Evolutionary conservation across 1,284 basidiomycete species (phyloP).

Genomic region (Athelia sp.): DNA sequence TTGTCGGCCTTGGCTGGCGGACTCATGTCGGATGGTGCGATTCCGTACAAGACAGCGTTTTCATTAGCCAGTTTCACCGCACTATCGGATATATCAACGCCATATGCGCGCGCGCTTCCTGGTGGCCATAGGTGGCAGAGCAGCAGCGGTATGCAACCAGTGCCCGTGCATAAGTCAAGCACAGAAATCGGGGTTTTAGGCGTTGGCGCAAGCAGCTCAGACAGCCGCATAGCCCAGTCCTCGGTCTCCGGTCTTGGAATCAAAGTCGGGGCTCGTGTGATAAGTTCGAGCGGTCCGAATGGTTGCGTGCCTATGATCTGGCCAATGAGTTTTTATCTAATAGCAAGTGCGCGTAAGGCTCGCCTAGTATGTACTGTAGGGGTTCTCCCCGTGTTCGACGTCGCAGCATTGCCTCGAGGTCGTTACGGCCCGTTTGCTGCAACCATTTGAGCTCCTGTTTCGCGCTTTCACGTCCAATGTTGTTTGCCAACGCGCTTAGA

Average conservation of each 20-base stretch:
- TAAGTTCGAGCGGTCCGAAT: constrained; percentile 77
- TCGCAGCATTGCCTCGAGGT: constrained; percentile 43
- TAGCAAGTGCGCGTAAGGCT: constrained; percentile 15
- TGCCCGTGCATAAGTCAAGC: constrained; percentile 87
- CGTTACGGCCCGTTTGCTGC: constrained; percentile 30
- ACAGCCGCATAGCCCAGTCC: constrained; percentile 63
- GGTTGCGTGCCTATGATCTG: constrained; percentile 69
- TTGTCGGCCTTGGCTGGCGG: background rate
- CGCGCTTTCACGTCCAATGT: constrained; percentile 43
- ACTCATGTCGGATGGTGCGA: constrained; percentile 14
- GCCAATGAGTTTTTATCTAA: constrained; percentile 9
- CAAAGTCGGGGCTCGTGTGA: constrained; percentile 70
- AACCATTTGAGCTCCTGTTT: constrained; percentile 61
- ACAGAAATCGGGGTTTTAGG: constrained; percentile 40
- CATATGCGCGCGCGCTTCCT: constrained; percentile 49
- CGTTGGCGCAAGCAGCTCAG: constrained; percentile 36
- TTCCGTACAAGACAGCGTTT: constrained; percentile 51
- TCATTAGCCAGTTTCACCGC: constrained; percentile 71
- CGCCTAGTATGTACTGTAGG: constrained; percentile 89
- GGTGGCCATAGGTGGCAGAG: constrained; percentile 60
- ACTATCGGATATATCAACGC: constrained; percentile 65
- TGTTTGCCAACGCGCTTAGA: constrained; percentile 23
- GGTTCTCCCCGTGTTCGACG: constrained; percentile 69
- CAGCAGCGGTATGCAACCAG: constrained; percentile 84
- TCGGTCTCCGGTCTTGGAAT: constrained; percentile 95